These are phyloP conservation scores for Populus deltoides DNA, from an alignment of 345 rosid genomes.

Conservation along the genomic window DNA sequence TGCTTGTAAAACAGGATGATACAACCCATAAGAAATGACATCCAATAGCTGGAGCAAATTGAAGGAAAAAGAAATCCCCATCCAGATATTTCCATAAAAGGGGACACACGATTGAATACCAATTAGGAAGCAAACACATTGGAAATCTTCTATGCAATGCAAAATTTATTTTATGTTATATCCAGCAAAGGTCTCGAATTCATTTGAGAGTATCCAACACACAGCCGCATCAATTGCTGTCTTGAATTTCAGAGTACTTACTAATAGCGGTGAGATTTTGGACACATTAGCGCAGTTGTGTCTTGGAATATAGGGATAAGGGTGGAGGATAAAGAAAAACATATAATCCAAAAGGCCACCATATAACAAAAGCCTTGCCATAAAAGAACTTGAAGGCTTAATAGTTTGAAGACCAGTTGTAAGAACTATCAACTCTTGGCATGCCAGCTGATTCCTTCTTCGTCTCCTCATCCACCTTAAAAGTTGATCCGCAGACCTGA, in stretches of 20 bases:
- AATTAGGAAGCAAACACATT: neutral
- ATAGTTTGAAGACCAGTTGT: conserved; percentile 73
- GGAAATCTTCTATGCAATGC: neutral
- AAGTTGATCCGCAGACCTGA: conserved; percentile 67
- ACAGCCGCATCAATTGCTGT: conserved; percentile 19
- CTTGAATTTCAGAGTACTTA: neutral
- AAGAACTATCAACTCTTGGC: conserved; percentile 93
- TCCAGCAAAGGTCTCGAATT: conserved; percentile 17
- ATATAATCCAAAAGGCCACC: conserved; percentile 19
- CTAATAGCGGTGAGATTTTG: neutral
- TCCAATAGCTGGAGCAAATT: neutral
- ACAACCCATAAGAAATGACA: neutral
- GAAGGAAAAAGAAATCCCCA: neutral
- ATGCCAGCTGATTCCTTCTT: conserved; percentile 69
- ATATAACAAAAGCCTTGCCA: conserved; percentile 17
- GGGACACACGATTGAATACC: neutral
- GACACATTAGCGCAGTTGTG: conserved; percentile 10
- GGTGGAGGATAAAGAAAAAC: neutral
- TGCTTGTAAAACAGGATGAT: too few species aligned
- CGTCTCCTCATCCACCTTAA: conserved; percentile 70
- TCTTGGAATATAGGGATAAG: conserved; percentile 7
- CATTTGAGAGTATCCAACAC: conserved; percentile 30
- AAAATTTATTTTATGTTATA: conserved; percentile 28
- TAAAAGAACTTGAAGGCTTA: conserved; percentile 19
- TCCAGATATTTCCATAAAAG: neutral